Evolutionary conservation across 2,329 filamentous ascomycete species (phyloP), one percentile per base, ranked within the genome.

Genomic region (Epichloe aotearoae): DNA sequence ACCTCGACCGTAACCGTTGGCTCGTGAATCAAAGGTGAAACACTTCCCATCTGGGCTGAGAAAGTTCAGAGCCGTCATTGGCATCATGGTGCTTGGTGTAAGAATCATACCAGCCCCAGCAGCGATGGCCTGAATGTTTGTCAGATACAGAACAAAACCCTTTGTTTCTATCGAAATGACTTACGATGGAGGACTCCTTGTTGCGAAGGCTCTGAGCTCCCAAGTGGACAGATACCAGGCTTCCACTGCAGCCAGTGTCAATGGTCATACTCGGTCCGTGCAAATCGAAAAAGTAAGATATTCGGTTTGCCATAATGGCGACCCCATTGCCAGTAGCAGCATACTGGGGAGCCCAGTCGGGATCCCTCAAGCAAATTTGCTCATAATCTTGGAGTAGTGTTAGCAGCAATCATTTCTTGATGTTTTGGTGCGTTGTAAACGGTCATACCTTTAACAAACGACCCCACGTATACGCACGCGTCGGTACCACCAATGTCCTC

Each of bases 1-100:
- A 1, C 80, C 82, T 34, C 81, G 71, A 0, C 75, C 80, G 58
- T 84, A 86, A 1, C 82, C 83, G 52, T 78, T 76, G 17, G 78
- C 82, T 3, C 71, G 69, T n/a, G 68, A 60, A 56, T 82, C 80
- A 58, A 77, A 82, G 5, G 75, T 75, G 53, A 73, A 73, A 37
- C 68, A 73, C 52, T 69, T 74, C 1, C 75, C 74, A 50, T 74
- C 69, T 2, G 73, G 69, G 42, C 73, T 75, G 1, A 79, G 63
- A 48, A 79, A 76, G 54, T 74, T 75, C 17, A 77, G 61, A 4
- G 70, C 73, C 1, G 73, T 74, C 74, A 77, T 78, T 1, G 74
- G 73, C 65, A 77, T 74, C 58, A 77, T 76, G 4, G 74, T 78
- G 49, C 73, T 73, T 0, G 75, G 75, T 0, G 72, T 74, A 14